Evolutionary conservation across 768 basidiomycete genomes (phyloP), one percentile per base, ranked within the genome.

Genomic region (Heimioporus sp.): DNA sequence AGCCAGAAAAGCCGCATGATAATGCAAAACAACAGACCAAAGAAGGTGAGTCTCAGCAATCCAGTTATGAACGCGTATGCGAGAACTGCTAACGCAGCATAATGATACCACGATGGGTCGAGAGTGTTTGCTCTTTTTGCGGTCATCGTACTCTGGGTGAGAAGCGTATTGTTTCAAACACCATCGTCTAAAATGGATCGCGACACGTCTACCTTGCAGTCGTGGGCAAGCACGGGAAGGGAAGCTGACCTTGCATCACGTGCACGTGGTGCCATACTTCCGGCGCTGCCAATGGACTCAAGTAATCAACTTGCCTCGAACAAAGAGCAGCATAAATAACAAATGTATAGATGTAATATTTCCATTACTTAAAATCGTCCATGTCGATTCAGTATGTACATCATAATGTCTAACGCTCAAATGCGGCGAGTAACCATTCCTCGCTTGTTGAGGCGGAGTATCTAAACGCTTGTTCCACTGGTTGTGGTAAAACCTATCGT

Each of bases 71-170:
- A 50, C 1, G 75, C 75, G 17, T 79, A 59, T 10, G 63, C 58
- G 5, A 78, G 56, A 11, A 70, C 67, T 7, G 70, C 68, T 37
- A 74, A 53, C 7, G 75, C 75, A 15, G 76, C 55, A 59, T 76
- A 76, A 54, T 84, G 81, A 32, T 75, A 74, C 80, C 81, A 81
- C 45, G 72, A 69, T 42, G 72, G 73, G 65, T 77, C 77, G 40
- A 77, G 52, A 43, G 64, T 63, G 40, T 71, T 59, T 9, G 66
- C 64, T 65, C 62, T 57, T 63, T 62, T 56, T 48, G 57, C 36
- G 31, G 65, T 49, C 65, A 66, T 72, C 32, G 43, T 36, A 36
- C 45, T 48, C 37, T 42, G 32, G 15, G 24, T 34, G 37, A 10
- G 41, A 21, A 34, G 40, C 10, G 36, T 45, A 20, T 46, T 17